A percentile compares a stretch with the other conserved stretches of the same genome.
These are phyloP conservation scores for Pseudevernia furfuracea DNA, from an alignment of 495 filamentous ascomycete species.

Conservation along the genomic window DNA sequence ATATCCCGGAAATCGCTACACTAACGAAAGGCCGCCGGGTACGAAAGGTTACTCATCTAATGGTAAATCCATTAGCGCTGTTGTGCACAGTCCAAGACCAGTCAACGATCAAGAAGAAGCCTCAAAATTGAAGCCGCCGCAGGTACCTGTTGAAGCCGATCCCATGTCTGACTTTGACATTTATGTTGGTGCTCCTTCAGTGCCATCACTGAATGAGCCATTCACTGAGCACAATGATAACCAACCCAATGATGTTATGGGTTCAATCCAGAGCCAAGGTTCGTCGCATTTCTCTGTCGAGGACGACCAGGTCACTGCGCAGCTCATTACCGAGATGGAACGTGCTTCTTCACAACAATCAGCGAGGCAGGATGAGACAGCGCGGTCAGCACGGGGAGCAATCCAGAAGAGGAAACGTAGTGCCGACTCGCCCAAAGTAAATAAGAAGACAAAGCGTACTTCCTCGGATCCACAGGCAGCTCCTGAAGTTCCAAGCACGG, in stretches of 20 bases:
- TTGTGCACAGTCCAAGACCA: neutral
- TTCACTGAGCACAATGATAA: neutral
- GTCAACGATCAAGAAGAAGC: neutral
- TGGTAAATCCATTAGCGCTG: neutral
- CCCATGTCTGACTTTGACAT: conserved; percentile 17
- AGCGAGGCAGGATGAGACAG: neutral
- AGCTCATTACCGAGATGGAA: conserved; percentile 25
- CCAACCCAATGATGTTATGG: conserved; percentile 1
- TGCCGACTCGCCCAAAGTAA: neutral
- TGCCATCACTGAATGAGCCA: conserved; percentile 6
- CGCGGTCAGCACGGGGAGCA: neutral
- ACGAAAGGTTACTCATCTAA: neutral
- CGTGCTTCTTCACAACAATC: conserved; percentile 22
- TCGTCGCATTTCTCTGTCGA: conserved; percentile 14
- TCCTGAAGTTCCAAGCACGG: neutral
- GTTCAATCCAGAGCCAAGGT: conserved; percentile 7
- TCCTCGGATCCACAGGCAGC: neutral
- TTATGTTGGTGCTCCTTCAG: conserved; percentile 20
- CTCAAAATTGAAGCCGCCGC: neutral
- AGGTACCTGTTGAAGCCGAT: conserved; percentile 1
- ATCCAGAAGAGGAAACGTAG: conserved; percentile 18
- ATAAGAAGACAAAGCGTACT: conserved; percentile 18
- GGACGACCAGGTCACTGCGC: conserved; percentile 23
- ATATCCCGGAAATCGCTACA: neutral
- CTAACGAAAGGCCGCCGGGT: neutral